Conservation (phyloP, 495 filamentous ascomycete species). For the Aspergillus cavernicola region DNA sequence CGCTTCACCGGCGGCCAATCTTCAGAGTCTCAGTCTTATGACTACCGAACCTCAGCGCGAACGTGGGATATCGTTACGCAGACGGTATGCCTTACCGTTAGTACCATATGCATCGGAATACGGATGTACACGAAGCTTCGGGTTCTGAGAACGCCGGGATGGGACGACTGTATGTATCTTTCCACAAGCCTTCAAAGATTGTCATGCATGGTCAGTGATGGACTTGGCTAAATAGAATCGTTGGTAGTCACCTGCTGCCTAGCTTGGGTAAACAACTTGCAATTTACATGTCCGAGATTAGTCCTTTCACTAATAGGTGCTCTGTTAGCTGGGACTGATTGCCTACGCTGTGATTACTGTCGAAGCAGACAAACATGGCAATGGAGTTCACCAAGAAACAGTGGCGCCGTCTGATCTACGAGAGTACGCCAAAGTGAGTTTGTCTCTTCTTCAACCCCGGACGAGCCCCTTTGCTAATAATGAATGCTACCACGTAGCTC, state of each 20-base stretch:
- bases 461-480: background rate
- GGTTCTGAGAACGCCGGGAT: conserved; percentile 21
- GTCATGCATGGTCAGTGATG: background rate
- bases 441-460: background rate
- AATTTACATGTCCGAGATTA: background rate
- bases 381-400: conserved; percentile 13
- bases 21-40: background rate
- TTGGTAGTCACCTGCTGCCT: conserved; percentile 17
- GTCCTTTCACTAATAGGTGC: background rate
- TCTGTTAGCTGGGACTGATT: conserved; percentile 16
- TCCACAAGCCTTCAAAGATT: background rate
- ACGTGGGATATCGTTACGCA: conserved; percentile 21
- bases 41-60: conserved; percentile 11
- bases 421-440: conserved; percentile 13
- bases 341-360: conserved; percentile 20
- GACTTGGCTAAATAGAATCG: background rate
- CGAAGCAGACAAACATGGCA: conserved; percentile 21
- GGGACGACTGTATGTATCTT: conserved; percentile 32
- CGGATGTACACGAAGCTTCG: conserved; percentile 25
- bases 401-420: conserved; percentile 9
- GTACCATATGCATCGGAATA: conserved; percentile 24
- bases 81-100: conserved; percentile 21
- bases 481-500: conserved; percentile 19
- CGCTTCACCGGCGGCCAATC: background rate
- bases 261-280: conserved; percentile 19